phyloP scores from a whole-genome alignment of 2,329 filamentous ascomycete genomes.

The Shiraia sp. region DNA sequence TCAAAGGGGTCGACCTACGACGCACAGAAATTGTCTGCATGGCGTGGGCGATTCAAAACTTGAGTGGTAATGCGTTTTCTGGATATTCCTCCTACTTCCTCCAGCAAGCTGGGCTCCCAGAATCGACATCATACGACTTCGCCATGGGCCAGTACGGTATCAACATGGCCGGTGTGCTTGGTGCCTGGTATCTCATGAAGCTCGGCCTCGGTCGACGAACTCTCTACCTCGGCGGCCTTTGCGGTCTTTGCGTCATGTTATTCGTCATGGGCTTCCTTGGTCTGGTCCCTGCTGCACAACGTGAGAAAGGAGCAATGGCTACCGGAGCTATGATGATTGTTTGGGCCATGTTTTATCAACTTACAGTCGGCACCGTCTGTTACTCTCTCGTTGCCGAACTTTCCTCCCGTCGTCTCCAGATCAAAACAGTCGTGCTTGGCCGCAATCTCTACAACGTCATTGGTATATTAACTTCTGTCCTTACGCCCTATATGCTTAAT shows the following conservation, averaged over 20 bases:
- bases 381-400: constrained; percentile 7
- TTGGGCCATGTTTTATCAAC: constrained; percentile 8
- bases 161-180: constrained; percentile 79
- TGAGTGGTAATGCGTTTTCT: constrained; percentile 52
- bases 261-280: constrained; percentile 84
- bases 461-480: constrained; percentile 76
- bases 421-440: constrained; percentile 88
- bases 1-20: constrained; percentile 75
- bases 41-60: constrained; percentile 55
- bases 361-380: constrained; percentile 6
- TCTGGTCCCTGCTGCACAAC: constrained; percentile 66
- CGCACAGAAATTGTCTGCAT: constrained; percentile 73
- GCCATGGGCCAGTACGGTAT: constrained; percentile 64
- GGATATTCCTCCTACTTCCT: constrained; percentile 57
- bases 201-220: constrained; percentile 73
- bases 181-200: constrained; percentile 80
- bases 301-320: constrained; percentile 67
- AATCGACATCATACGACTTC: constrained; percentile 50
- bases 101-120: constrained; percentile 51
- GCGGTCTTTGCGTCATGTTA: constrained; percentile 73
- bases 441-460: constrained; percentile 78
- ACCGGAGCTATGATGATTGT: constrained; percentile 80
- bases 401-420: constrained; percentile 54
- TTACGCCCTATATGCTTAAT: constrained; percentile 94
- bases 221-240: constrained; percentile 75